Conservation (phyloP, 331 rosid genomes). For the Malus hybrid region DNA sequence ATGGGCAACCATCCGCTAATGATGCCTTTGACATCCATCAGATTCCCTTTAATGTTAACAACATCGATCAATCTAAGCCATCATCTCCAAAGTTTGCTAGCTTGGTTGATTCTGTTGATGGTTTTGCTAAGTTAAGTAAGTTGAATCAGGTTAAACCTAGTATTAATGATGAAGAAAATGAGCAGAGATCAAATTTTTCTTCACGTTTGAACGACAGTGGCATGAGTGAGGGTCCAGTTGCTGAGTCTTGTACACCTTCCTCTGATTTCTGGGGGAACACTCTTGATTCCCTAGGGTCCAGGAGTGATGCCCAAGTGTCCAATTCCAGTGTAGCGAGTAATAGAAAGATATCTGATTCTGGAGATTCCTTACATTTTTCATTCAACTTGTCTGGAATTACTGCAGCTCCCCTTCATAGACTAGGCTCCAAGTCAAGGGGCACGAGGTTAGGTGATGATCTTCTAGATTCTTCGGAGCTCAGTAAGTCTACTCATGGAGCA, state of each 20-base stretch:
- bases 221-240: constrained; percentile 21
- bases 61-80: constrained; percentile 33
- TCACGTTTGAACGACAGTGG: constrained; percentile 14
- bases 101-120: constrained; percentile 50
- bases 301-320: constrained; percentile 19
- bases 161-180: constrained; percentile 27
- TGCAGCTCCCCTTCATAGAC: constrained; percentile 26
- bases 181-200: constrained; percentile 19
- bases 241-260: constrained; percentile 28
- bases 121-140: constrained; percentile 31
- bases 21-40: constrained; percentile 32
- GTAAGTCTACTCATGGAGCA: constrained; percentile 26
- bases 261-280: constrained; percentile 68
- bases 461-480: constrained; percentile 16
- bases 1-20: constrained; percentile 37
- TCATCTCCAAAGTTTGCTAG: constrained; percentile 78
- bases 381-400: constrained; percentile 21
- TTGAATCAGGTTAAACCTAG: constrained; percentile 25
- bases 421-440: constrained; percentile 17
- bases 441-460: constrained; percentile 16
- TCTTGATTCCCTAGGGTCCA: constrained; percentile 26
- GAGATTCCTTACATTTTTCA: constrained; percentile 32
- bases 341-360: constrained; percentile 30
- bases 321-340: constrained; percentile 15
- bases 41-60: constrained; percentile 15